These are phyloP conservation scores for Microsporum audouinii DNA, from an alignment of 2,329 filamentous ascomycete genomes.

Conservation along the genomic window DNA sequence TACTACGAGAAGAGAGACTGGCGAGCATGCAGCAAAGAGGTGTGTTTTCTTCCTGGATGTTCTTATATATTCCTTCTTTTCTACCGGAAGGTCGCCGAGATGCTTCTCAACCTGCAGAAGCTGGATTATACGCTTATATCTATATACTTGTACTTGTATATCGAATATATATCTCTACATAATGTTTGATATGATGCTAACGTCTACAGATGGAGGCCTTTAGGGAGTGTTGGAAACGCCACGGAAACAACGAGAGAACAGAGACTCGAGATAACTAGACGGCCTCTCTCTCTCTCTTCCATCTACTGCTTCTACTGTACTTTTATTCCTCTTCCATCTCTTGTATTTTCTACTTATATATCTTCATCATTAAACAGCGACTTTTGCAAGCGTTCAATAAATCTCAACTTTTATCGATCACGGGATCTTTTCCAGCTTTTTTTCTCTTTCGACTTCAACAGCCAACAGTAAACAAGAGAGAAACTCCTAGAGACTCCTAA, in stretches of 20 bases:
- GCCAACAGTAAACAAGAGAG: not conserved
- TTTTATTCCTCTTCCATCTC: not conserved
- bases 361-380: not conserved
- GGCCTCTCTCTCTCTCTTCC: not conserved
- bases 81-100: not conserved
- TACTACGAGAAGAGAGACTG: slow-evolving; percentile 96
- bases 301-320: not conserved
- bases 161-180: not conserved
- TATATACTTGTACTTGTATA: not conserved
- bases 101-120: too few relatives aligned
- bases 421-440: not conserved
- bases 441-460: not conserved
- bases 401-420: not conserved
- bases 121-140: too few relatives aligned
- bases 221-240: slow-evolving; percentile 78
- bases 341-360: not conserved
- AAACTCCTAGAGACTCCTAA: not conserved
- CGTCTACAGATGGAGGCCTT: slow-evolving; percentile 70
- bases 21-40: slow-evolving; percentile 78
- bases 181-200: not conserved
- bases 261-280: slow-evolving; percentile 55
- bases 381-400: not conserved
- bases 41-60: slow-evolving; percentile 39
- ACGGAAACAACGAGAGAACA: slow-evolving; percentile 77
- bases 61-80: not conserved